Evolutionary conservation across 345 rosid genomes (phyloP).

Genomic region (Abelmoschus esculentus): DNA sequence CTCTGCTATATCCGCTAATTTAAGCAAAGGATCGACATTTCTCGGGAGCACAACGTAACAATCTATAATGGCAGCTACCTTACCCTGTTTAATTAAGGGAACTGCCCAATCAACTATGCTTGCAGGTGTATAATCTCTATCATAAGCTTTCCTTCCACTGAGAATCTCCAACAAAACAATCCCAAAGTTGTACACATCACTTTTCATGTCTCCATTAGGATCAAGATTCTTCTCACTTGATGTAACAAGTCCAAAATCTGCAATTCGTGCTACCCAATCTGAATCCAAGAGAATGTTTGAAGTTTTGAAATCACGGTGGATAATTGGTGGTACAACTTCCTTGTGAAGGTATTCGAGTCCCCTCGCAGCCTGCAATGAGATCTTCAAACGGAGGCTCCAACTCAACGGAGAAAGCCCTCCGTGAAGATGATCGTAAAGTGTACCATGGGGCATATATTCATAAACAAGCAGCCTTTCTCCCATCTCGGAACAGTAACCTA

Average conservation of each 20-base stretch:
- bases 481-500: constrained; percentile 83
- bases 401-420: constrained; percentile 64
- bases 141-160: constrained; percentile 77
- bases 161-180: constrained; percentile 70
- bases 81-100: constrained; percentile 59
- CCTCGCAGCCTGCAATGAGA: constrained; percentile 63
- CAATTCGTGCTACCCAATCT: constrained; percentile 84
- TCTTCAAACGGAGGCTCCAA: constrained; percentile 63
- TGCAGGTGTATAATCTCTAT: constrained; percentile 53
- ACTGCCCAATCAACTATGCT: constrained; percentile 66
- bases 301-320: constrained; percentile 62
- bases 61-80: constrained; percentile 60
- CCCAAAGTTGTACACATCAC: constrained; percentile 67
- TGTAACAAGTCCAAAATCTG: constrained; percentile 68
- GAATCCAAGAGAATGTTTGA: constrained; percentile 78
- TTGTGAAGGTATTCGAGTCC: constrained; percentile 84
- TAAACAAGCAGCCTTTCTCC: constrained; percentile 83
- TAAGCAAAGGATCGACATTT: constrained; percentile 77
- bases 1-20: constrained; percentile 75
- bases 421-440: constrained; percentile 79
- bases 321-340: constrained; percentile 53
- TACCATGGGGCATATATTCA: constrained; percentile 85
- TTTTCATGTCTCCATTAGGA: constrained; percentile 32
- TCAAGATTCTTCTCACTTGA: constrained; percentile 51
- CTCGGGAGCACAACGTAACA: constrained; percentile 52